Conservation (phyloP, 2,329 filamentous ascomycete species). For the Fusarium guadeloupense region DNA sequence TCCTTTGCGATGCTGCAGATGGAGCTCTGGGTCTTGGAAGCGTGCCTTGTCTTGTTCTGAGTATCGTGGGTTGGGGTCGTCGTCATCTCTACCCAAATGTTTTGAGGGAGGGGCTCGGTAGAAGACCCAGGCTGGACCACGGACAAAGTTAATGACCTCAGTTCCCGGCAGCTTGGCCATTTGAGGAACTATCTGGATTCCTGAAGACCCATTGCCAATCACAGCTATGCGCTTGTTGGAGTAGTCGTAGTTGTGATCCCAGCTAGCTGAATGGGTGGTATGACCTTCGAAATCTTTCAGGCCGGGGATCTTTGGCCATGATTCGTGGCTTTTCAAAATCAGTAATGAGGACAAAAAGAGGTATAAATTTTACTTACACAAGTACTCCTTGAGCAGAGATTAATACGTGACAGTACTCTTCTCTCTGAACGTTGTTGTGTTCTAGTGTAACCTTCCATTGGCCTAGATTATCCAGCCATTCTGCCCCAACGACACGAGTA, state of each 20-base stretch:
- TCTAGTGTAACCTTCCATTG: constrained; percentile 39
- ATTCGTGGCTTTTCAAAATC: constrained; percentile 23
- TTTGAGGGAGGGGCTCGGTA: constrained; percentile 47
- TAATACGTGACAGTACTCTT: constrained; percentile 35
- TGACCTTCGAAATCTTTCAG: constrained; percentile 36
- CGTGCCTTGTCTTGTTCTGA: constrained; percentile 55
- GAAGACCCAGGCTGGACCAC: constrained; percentile 49
- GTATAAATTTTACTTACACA: constrained; percentile 14
- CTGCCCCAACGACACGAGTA: constrained; percentile 43
- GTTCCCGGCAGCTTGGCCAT: constrained; percentile 43
- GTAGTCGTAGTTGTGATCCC: constrained; percentile 36
- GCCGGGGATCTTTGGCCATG: constrained; percentile 34
- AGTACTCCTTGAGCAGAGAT: constrained; percentile 38
- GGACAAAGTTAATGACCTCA: constrained; percentile 47
- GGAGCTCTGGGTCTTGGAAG: constrained; percentile 61
- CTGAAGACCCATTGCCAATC: constrained; percentile 34
- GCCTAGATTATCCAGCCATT: constrained; percentile 30
- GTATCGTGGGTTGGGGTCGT: constrained; percentile 44
- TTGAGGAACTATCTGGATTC: constrained; percentile 37
- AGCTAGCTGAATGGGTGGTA: constrained; percentile 29
- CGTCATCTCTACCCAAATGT: constrained; percentile 42
- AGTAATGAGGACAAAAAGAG: not conserved
- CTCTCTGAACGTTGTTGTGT: constrained; percentile 11
- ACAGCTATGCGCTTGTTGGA: constrained; percentile 36
- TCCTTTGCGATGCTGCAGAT: constrained; percentile 59